Percentiles rank a stretch among this genome's conserved stretches.
Conservation (phyloP, 2,329 filamentous ascomycete species). For the Xylaria sp. region DNA sequence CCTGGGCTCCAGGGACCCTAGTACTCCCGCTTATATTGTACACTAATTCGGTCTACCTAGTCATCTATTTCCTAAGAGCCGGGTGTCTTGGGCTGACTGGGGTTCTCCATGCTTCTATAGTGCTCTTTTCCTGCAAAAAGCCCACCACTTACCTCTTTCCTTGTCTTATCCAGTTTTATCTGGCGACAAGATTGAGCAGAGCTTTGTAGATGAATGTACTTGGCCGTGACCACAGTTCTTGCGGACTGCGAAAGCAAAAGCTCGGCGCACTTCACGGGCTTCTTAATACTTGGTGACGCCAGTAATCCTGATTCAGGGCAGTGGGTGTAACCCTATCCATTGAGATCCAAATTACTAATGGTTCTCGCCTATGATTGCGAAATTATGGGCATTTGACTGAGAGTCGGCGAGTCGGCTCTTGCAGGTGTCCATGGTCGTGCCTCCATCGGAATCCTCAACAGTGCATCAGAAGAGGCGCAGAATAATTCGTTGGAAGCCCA, state of each 20-base stretch:
- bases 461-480: constrained; percentile 23
- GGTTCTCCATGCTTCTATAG: constrained; percentile 14
- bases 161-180: constrained; percentile 18
- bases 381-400: constrained; percentile 13
- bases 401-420: constrained; percentile 35
- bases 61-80: neutral
- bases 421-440: constrained; percentile 22
- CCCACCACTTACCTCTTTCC: constrained; percentile 14
- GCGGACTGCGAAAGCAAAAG: constrained; percentile 12
- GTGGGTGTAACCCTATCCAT: neutral
- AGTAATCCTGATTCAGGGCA: neutral
- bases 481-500: constrained; percentile 22
- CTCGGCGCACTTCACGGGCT: constrained; percentile 9
- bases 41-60: neutral
- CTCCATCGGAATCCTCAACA: constrained; percentile 24
- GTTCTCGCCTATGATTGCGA: constrained; percentile 14
- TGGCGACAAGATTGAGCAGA: neutral
- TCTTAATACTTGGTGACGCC: constrained; percentile 4
- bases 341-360: neutral
- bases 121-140: neutral
- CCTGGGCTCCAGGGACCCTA: neutral
- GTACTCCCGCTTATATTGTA: neutral
- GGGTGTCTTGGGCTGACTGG: neutral
- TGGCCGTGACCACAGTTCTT: constrained; percentile 13
- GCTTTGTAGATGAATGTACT: constrained; percentile 1